phyloP scores from a whole-genome alignment of 2,329 filamentous ascomycete species.

The Hypoxylon sp. region DNA sequence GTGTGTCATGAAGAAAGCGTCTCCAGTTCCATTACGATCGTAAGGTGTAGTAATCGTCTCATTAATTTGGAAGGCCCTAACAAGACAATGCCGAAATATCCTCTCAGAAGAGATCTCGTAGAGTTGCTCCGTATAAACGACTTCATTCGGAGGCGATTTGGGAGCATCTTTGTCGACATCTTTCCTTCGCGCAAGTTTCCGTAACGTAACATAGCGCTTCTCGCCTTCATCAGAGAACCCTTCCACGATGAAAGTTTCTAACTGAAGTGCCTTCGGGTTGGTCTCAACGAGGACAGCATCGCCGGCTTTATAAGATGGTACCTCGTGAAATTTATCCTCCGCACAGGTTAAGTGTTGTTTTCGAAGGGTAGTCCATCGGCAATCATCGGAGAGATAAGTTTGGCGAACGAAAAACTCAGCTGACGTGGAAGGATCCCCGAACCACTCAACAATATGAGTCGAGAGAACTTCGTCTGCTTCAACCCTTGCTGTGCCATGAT shows the following conservation, averaged over 20 bases:
- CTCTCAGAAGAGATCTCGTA: conserved; percentile 54
- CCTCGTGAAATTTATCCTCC: conserved; percentile 42
- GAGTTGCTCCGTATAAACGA: conserved; percentile 54
- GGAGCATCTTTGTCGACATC: conserved; percentile 55
- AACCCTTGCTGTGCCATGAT: conserved; percentile 59
- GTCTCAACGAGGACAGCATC: conserved; percentile 71
- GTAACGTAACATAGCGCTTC: conserved; percentile 60
- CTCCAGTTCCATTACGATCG: conserved; percentile 73
- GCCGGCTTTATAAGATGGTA: conserved; percentile 62
- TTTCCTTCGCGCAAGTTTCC: conserved; percentile 67
- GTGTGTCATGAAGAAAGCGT: conserved; percentile 75
- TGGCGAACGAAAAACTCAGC: conserved; percentile 78
- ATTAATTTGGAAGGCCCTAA: conserved; percentile 67
- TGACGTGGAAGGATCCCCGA: conserved; percentile 62
- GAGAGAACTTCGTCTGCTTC: conserved; percentile 69
- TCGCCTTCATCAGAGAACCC: conserved; percentile 50
- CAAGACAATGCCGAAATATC: conserved; percentile 71
- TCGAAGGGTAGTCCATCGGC: conserved; percentile 73
- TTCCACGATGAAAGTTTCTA: conserved; percentile 75
- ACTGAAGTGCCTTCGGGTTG: conserved; percentile 49
- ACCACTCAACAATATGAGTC: conserved; percentile 72
- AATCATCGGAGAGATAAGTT: conserved; percentile 73
- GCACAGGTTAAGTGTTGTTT: conserved; percentile 70
- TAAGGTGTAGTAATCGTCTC: conserved; percentile 74
- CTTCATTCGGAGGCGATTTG: conserved; percentile 66